Conservation (phyloP, 164 flowering plant genomes). For the Sextonia rubra region DNA sequence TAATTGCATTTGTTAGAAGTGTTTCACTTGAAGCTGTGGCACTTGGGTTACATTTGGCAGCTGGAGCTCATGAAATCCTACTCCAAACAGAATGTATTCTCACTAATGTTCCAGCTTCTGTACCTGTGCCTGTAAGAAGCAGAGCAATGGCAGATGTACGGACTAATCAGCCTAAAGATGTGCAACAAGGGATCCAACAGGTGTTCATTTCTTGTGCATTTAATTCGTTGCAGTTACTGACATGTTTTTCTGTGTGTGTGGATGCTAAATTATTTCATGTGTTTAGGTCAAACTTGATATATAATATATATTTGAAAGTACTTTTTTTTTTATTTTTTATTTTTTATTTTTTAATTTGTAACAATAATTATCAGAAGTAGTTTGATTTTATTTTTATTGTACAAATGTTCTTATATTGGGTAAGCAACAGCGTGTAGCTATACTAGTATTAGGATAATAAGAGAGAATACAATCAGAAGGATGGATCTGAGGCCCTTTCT, state of each 20-base stretch:
- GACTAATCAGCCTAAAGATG: constrained; percentile 80
- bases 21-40: constrained; percentile 96
- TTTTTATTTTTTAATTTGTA: too few species aligned
- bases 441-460: too few species aligned
- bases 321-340: too few species aligned
- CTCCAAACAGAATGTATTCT: constrained; percentile 81
- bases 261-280: too few species aligned
- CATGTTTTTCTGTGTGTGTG: neutral
- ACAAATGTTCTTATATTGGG: too few species aligned
- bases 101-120: constrained; percentile 57
- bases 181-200: constrained; percentile 83
- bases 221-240: neutral
- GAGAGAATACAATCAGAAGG: too few species aligned
- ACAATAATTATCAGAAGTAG: too few species aligned
- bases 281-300: too few species aligned
- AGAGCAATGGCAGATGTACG: constrained; percentile 42
- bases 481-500: too few species aligned
- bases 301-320: too few species aligned
- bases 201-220: constrained; percentile 22
- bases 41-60: constrained; percentile 92
- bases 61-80: constrained; percentile 87
- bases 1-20: constrained; percentile 88
- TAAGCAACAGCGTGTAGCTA: too few species aligned
- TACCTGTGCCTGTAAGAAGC: constrained; percentile 33
- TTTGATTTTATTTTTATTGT: too few species aligned